These are phyloP conservation scores for Dactylellina leptospora DNA, from an alignment of 2,329 filamentous ascomycete genomes.

Conservation along the genomic window DNA sequence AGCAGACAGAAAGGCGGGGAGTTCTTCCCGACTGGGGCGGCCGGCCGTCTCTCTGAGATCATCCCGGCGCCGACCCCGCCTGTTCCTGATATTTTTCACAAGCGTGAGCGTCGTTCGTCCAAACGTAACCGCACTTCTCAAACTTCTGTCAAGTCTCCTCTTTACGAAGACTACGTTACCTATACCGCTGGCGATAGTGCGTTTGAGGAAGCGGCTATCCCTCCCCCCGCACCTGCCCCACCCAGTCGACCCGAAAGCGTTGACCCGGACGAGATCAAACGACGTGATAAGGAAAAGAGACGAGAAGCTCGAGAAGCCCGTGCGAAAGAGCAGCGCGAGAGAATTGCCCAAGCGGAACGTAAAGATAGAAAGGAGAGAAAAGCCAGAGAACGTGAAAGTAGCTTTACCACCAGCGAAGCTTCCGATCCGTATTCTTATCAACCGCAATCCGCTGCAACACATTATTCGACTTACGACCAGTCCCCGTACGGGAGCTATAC, in stretches of 20 bases:
- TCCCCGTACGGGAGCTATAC: constrained; percentile 50
- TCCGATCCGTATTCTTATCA: constrained; percentile 46
- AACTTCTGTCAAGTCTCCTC: constrained; percentile 42
- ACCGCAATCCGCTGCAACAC: constrained; percentile 46
- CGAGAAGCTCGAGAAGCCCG: constrained; percentile 40
- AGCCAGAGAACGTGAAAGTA: constrained; percentile 35
- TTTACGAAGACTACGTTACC: constrained; percentile 48
- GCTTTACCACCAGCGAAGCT: constrained; percentile 42
- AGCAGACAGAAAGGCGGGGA: constrained; percentile 45
- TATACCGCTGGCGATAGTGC: constrained; percentile 40
- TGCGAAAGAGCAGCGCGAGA: constrained; percentile 42
- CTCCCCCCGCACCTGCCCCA: constrained; percentile 46
- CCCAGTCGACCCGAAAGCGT: constrained; percentile 48
- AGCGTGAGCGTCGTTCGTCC: constrained; percentile 33
- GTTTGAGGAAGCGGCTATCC: constrained; percentile 40
- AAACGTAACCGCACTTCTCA: constrained; percentile 38
- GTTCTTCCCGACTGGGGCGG: constrained; percentile 45
- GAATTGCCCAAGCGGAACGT: constrained; percentile 22
- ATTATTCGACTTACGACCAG: constrained; percentile 44
- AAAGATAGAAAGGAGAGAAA: constrained; percentile 38
- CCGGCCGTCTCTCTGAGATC: constrained; percentile 48
- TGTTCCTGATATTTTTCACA: constrained; percentile 44
- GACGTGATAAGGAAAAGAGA: constrained; percentile 40
- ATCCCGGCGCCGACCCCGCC: constrained; percentile 48
- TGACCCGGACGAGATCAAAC: constrained; percentile 46